A percentile compares a stretch with the other conserved stretches of the same genome.
phyloP scores from a whole-genome alignment of 2,329 filamentous ascomycete genomes.

The Aspergillus cejpii region DNA sequence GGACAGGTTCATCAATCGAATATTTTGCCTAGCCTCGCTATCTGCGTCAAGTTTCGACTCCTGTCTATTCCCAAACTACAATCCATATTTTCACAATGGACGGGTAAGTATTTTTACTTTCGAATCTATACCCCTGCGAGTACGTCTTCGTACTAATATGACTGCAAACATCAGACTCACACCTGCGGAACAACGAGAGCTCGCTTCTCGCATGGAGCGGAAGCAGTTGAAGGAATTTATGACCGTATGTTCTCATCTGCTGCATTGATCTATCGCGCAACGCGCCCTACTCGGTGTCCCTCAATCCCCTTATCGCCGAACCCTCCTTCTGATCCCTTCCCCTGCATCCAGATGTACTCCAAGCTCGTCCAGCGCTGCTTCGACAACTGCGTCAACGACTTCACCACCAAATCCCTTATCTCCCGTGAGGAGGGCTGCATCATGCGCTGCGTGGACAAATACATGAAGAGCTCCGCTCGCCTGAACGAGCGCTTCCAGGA shows the following conservation, averaged over 20 bases:
- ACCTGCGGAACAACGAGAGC: constrained; percentile 77
- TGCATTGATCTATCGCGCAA: constrained; percentile 2
- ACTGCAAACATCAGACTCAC: constrained; percentile 53
- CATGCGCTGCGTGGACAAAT: constrained; percentile 91
- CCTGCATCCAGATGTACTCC: constrained; percentile 54
- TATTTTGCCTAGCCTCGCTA: neutral
- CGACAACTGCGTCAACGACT: constrained; percentile 94
- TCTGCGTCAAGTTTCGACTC: constrained; percentile 3
- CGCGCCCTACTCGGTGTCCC: neutral
- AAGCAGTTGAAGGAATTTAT: constrained; percentile 99
- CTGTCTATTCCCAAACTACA: constrained; percentile 1
- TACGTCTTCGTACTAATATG: constrained; percentile 7
- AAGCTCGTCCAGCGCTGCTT: constrained; percentile 65
- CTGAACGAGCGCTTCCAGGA: constrained; percentile 85
- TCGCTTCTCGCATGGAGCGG: constrained; percentile 90
- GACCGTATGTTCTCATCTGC: constrained; percentile 58
- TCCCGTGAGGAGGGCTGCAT: constrained; percentile 86
- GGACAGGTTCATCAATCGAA: neutral
- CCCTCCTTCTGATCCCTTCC: neutral
- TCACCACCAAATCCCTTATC: constrained; percentile 91
- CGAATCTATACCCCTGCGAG: neutral
- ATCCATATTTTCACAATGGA: constrained; percentile 30
- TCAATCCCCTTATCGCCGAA: neutral
- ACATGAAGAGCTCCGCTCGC: constrained; percentile 83
- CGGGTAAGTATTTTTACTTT: constrained; percentile 22